phyloP scores from a whole-genome alignment of 345 rosid genomes.

The Limnanthes douglasii region DNA sequence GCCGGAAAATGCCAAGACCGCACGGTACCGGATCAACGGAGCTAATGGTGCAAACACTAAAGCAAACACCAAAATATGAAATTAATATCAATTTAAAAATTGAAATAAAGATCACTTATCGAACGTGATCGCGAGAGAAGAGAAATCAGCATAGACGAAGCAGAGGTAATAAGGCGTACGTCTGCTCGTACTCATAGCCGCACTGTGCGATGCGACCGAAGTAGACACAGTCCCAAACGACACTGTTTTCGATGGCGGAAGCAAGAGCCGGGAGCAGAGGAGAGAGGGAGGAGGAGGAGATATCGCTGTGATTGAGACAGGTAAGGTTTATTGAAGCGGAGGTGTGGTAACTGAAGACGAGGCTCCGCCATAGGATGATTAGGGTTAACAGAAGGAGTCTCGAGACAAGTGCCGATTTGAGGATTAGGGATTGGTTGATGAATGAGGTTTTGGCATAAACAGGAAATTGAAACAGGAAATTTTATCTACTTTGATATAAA shows the following conservation, averaged over 20 bases:
- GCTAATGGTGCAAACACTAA: constrained; percentile 68
- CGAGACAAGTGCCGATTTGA: constrained; percentile 46
- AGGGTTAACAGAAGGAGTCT: constrained; percentile 39
- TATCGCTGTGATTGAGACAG: constrained; percentile 25
- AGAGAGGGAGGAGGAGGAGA: constrained; percentile 5
- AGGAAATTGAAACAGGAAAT: no score
- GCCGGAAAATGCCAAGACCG: constrained; percentile 70
- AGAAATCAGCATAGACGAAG: constrained; percentile 49
- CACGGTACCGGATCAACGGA: constrained; percentile 52
- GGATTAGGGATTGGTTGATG: constrained; percentile 14
- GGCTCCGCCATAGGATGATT: constrained; percentile 46
- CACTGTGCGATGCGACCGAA: constrained; percentile 70
- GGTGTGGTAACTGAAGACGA: constrained; percentile 68
- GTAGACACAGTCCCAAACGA: constrained; percentile 90
- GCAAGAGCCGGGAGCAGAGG: constrained; percentile 18
- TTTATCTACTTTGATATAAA: no score
- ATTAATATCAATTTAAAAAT: background rate
- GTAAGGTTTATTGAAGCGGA: constrained; percentile 47
- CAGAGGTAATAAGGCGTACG: constrained; percentile 76
- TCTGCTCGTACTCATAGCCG: constrained; percentile 90
- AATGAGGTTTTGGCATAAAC: no score
- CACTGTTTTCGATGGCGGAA: constrained; percentile 28
- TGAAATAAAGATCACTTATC: background rate
- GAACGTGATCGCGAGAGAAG: constrained; percentile 51
- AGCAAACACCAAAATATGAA: constrained; percentile 5